These are phyloP conservation scores for Daucus carota DNA, from an alignment of 129 eudicot species.

Conservation along the genomic window DH1_v3.0 NC_030386.2:37892501-37893000, in stretches of 20 bases:
- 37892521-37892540: conserved; percentile 60
- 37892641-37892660: neutral
- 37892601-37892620: conserved; percentile 85
- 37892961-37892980: conserved; percentile 62
- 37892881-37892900: neutral
- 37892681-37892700: neutral
- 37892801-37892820: conserved; percentile 71
- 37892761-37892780: conserved; percentile 87
- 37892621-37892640: conserved; percentile 35
- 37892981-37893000: conserved; percentile 88
- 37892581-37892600: conserved; percentile 80
- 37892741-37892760: conserved; percentile 78
- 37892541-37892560: conserved; percentile 79
- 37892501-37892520: conserved; percentile 71
- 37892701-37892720: neutral
- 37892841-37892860: conserved; percentile 51
- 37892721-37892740: neutral
- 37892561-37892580: conserved; percentile 97
- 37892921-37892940: conserved; percentile 47
- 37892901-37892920: conserved; percentile 2
- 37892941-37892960: conserved; percentile 59
- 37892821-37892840: conserved; percentile 71
- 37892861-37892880: neutral
- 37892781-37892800: conserved; percentile 90
- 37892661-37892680: neutral